Evolutionary conservation across 192 early-diverging fungal species (phyloP).

Genomic region (Radiomyces spectabilis): DNA sequence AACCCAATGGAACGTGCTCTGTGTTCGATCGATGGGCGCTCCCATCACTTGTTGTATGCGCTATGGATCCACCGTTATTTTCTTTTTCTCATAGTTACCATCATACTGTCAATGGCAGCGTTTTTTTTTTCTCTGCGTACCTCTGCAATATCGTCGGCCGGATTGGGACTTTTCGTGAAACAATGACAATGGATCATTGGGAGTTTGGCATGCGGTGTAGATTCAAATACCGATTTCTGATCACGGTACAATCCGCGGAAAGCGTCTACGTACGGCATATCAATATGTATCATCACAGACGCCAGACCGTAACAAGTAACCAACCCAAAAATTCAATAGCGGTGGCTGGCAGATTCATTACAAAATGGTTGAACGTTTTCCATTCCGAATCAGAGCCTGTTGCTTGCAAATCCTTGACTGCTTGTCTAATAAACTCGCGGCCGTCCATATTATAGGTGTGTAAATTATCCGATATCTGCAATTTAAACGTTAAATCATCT

Average conservation of each 20-base stretch:
- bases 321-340: slow-evolving; percentile 92
- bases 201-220: slow-evolving; percentile 32
- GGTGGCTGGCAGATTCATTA: slow-evolving; percentile 98
- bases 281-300: no score
- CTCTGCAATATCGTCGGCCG: slow-evolving; percentile 55
- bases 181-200: slow-evolving; percentile 94
- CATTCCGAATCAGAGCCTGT: slow-evolving; percentile 21
- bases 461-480: no score
- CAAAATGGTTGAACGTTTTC: slow-evolving; percentile 85
- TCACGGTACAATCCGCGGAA: slow-evolving; percentile 78
- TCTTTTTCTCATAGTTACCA: no score
- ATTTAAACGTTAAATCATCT: no score
- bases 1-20: slow-evolving; percentile 67
- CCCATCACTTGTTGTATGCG: slow-evolving; percentile 47
- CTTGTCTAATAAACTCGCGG: slow-evolving; percentile 77
- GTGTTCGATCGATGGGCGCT: slow-evolving; percentile 25
- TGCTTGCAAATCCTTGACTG: slow-evolving; percentile 56
- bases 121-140: slow-evolving; percentile 28
- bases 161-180: slow-evolving; percentile 77
- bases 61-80: no score
- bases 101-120: no score
- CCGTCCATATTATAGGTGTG: slow-evolving; percentile 94
- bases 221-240: no score
- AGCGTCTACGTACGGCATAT: no score
- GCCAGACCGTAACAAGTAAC: no score